Evolutionary conservation across 2,329 filamentous ascomycete genomes (phyloP).

Genomic region (Verticillium tricorpus): DNA sequence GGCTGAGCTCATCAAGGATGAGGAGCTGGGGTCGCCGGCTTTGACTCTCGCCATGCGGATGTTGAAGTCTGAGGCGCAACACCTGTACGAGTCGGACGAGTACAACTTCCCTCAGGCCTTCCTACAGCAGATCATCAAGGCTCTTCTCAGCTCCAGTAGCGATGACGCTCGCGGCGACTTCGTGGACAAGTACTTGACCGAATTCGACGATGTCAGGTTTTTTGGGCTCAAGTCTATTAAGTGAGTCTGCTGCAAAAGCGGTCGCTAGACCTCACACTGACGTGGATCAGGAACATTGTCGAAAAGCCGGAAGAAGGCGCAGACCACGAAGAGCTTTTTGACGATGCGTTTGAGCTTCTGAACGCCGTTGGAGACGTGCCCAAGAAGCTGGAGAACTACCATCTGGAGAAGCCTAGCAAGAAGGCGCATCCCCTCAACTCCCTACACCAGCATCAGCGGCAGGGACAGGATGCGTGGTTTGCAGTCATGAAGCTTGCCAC

Average conservation of each 20-base stretch:
- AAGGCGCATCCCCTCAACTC: constrained; percentile 64
- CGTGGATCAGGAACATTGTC: constrained; percentile 24
- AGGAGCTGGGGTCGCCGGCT: constrained; percentile 63
- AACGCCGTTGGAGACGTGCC: constrained; percentile 68
- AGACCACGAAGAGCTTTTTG: constrained; percentile 36
- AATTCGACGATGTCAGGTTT: constrained; percentile 80
- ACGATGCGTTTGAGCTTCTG: constrained; percentile 58
- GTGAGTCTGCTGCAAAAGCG: constrained; percentile 40
- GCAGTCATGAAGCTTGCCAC: constrained; percentile 65
- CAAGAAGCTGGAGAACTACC: constrained; percentile 65
- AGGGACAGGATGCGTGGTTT: constrained; percentile 84
- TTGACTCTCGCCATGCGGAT: constrained; percentile 79
- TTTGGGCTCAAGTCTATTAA: constrained; percentile 72
- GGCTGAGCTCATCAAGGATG: constrained; percentile 55
- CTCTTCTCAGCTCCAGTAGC: constrained; percentile 54
- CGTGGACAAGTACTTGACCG: constrained; percentile 69
- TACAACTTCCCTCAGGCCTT: constrained; percentile 66
- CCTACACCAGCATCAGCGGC: constrained; percentile 67
- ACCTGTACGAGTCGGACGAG: constrained; percentile 55
- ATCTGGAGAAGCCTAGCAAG: constrained; percentile 58
- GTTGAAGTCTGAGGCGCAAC: constrained; percentile 71
- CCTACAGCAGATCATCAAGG: constrained; percentile 60
- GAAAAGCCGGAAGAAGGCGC: constrained; percentile 13
- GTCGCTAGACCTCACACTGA: constrained; percentile 7
- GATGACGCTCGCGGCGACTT: constrained; percentile 67